These are phyloP conservation scores for Pythium sukuiense DNA, from an alignment of 352 stramenopile species.

Conservation along the genomic window DNA sequence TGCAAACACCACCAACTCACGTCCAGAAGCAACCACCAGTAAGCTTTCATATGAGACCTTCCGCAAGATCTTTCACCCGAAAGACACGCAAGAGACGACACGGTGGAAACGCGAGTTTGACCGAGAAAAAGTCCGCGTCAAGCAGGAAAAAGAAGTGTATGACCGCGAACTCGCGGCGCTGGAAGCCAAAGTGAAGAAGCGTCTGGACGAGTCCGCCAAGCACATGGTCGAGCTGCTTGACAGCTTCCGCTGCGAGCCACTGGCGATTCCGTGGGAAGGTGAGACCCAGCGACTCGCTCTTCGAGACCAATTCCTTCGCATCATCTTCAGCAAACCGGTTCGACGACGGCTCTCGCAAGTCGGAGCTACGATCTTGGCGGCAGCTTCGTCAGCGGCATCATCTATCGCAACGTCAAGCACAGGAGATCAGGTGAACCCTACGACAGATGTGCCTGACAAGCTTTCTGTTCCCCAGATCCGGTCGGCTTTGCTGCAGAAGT, in stretches of 20 bases:
- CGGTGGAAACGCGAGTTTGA: slow-evolving; percentile 75
- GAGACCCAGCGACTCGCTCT: slow-evolving; percentile 48
- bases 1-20: neutral
- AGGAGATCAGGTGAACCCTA: neutral
- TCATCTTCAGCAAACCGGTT: slow-evolving; percentile 64
- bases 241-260: slow-evolving; percentile 52
- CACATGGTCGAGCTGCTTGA: slow-evolving; percentile 70
- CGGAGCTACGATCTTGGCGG: slow-evolving; percentile 13
- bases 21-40: neutral
- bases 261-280: slow-evolving; percentile 55
- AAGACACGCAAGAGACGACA: slow-evolving; percentile 42
- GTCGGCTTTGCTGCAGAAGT: slow-evolving; percentile 72
- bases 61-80: slow-evolving; percentile 60
- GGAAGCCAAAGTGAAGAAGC: slow-evolving; percentile 74
- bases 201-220: slow-evolving; percentile 69
- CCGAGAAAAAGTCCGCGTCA: slow-evolving; percentile 47
- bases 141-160: slow-evolving; percentile 75
- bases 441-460: slow-evolving; percentile 33
- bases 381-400: neutral
- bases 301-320: slow-evolving; percentile 50
- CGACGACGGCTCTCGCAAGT: slow-evolving; percentile 31
- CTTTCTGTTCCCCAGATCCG: slow-evolving; percentile 49
- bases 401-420: neutral
- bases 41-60: slow-evolving; percentile 69
- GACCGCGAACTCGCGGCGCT: slow-evolving; percentile 56